These are phyloP conservation scores for Baorangia bicolor DNA, from an alignment of 768 basidiomycete species.

Conservation along the genomic window DNA sequence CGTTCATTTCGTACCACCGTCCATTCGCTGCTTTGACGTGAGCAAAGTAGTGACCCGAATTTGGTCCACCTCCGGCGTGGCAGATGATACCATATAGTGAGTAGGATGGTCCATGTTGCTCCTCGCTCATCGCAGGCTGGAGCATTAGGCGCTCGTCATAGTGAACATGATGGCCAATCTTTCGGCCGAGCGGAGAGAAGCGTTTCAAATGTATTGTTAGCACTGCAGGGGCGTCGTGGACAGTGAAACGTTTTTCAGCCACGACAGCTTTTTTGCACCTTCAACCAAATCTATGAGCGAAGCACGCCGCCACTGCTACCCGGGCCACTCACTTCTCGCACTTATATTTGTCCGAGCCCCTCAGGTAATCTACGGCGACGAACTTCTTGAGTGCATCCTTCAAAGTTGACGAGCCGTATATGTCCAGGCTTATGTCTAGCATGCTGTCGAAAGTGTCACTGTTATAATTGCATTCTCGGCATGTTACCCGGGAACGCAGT, in stretches of 20 bases:
- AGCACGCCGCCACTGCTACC: neutral
- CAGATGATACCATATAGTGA: constrained; percentile 89
- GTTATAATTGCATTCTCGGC: constrained; percentile 75
- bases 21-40: constrained; percentile 70
- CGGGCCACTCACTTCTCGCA: constrained; percentile 86
- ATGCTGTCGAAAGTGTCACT: constrained; percentile 97
- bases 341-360: constrained; percentile 94
- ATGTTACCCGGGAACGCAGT: constrained; percentile 88
- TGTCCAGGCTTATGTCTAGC: constrained; percentile 91
- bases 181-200: constrained; percentile 87
- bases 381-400: constrained; percentile 79
- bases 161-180: constrained; percentile 73
- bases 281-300: constrained; percentile 7
- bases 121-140: constrained; percentile 80
- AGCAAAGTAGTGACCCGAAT: constrained; percentile 95
- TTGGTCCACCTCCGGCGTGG: constrained; percentile 89
- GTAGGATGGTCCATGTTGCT: constrained; percentile 74
- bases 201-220: constrained; percentile 94
- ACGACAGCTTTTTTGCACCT: constrained; percentile 92
- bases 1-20: constrained; percentile 93
- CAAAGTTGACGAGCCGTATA: constrained; percentile 59
- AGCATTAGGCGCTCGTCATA: constrained; percentile 78
- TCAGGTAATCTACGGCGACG: constrained; percentile 76
- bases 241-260: constrained; percentile 87
- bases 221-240: constrained; percentile 84